Conservation (phyloP, 73 alveolate species). For the Effrenium voratum region DNA sequence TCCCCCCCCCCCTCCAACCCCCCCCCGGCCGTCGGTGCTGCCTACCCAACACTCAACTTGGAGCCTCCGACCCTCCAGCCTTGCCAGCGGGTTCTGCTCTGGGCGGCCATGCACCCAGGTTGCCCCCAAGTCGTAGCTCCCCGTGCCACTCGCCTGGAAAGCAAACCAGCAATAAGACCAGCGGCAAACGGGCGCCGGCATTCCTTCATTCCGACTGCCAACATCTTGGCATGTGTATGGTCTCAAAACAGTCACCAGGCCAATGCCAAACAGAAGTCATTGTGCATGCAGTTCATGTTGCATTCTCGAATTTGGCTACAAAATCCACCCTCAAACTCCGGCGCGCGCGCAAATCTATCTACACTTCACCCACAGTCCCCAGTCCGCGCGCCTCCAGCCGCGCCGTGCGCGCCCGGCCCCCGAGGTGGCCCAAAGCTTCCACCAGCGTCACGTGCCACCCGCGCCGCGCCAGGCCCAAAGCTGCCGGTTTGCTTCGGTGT, state of each 20-base stretch:
- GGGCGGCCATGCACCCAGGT: slow-evolving; percentile 67
- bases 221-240: too few species aligned
- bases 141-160: neutral
- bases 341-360: too few species aligned
- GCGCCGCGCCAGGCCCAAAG: slow-evolving; percentile 39
- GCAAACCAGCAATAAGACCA: too few species aligned
- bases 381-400: neutral
- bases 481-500: neutral
- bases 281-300: too few species aligned
- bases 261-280: too few species aligned
- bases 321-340: too few species aligned
- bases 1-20: neutral
- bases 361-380: neutral
- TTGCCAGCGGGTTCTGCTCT: neutral
- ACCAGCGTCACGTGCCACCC: slow-evolving; percentile 44
- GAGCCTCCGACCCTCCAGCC: neutral
- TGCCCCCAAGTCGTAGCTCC: slow-evolving; percentile 48
- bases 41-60: neutral
- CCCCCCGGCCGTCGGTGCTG: neutral
- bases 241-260: too few species aligned
- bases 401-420: slow-evolving; percentile 62
- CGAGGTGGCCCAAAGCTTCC: slow-evolving; percentile 23
- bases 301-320: too few species aligned
- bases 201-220: too few species aligned
- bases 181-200: too few species aligned